phyloP scores from a whole-genome alignment of 805 yeast species.

The Nakazawaea peltata region DNA sequence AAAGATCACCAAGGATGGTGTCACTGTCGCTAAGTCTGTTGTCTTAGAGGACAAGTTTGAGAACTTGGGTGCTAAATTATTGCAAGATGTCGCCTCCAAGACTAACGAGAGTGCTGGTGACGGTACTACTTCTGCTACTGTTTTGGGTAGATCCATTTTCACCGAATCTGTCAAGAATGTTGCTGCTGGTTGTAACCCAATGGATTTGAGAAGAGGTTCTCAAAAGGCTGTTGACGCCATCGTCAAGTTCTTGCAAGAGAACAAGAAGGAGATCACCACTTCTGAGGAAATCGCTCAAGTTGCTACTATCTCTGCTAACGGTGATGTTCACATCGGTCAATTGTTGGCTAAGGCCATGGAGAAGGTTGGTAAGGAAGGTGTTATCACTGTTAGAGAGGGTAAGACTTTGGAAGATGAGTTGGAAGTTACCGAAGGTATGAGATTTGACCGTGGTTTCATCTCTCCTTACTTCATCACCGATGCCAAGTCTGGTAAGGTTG shows the following conservation, averaged over 20 bases:
- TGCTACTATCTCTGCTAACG: constrained; percentile 96
- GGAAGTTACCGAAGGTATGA: constrained; percentile 97
- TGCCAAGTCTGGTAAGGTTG: constrained; percentile 87
- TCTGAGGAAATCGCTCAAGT: constrained; percentile 96
- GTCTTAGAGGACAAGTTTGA: constrained; percentile 84
- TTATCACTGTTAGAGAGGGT: constrained; percentile 95
- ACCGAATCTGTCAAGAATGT: constrained; percentile 94
- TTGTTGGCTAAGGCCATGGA: constrained; percentile 94
- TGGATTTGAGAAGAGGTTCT: constrained; percentile 95
- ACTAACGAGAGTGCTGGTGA: constrained; percentile 98
- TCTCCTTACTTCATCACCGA: constrained; percentile 96
- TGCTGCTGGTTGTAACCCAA: constrained; percentile 98
- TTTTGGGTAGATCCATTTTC: constrained; percentile 90
- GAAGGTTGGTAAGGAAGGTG: constrained; percentile 98
- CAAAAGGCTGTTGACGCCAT: constrained; percentile 96
- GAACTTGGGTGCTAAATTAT: constrained; percentile 90
- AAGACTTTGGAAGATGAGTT: constrained; percentile 94
- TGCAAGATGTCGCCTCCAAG: constrained; percentile 95
- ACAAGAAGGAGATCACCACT: constrained; percentile 91
- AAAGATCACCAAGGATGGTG: constrained; percentile 98
- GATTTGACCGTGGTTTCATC: constrained; percentile 95
- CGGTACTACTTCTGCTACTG: constrained; percentile 97
- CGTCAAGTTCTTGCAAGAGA: constrained; percentile 69
- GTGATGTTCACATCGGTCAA: constrained; percentile 87
- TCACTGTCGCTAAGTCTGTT: constrained; percentile 87